Percentiles rank a stretch among this genome's conserved stretches.
Evolutionary conservation across 2,329 filamentous ascomycete genomes (phyloP).

Genomic region (Teratosphaeria viscida): DNA sequence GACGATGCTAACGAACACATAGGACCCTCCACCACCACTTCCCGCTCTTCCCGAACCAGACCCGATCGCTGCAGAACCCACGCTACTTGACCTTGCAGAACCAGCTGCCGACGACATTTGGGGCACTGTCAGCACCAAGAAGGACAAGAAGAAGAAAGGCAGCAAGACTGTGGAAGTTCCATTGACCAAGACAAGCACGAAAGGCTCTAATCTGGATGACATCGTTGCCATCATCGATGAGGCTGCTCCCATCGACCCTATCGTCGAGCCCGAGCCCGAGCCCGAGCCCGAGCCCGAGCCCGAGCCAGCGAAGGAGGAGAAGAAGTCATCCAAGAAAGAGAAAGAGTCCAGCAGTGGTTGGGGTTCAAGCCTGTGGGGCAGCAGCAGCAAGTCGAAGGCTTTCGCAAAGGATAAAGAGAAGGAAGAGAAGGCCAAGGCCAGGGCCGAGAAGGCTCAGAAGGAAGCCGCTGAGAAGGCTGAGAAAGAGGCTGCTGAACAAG

Average conservation of each 20-base stretch:
- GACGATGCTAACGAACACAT: neutral
- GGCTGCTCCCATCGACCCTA: conserved; percentile 5
- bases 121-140: conserved; percentile 14
- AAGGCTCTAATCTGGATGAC: conserved; percentile 12
- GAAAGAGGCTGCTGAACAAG: conserved; percentile 22
- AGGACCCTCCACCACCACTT: conserved; percentile 36
- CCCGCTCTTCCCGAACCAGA: conserved; percentile 38
- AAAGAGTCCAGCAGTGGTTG: conserved; percentile 26
- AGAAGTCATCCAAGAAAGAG: conserved; percentile 20
- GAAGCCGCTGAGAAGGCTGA: conserved; percentile 20
- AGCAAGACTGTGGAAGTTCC: conserved; percentile 13
- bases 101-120: conserved; percentile 16
- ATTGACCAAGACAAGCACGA: conserved; percentile 24
- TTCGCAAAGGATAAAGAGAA: conserved; percentile 23
- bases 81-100: conserved; percentile 10
- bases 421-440: conserved; percentile 35
- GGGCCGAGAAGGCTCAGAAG: conserved; percentile 26
- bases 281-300: conserved; percentile 4
- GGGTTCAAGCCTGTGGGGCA: conserved; percentile 20
- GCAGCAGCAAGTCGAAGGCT: conserved; percentile 30
- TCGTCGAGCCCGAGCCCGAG: conserved; percentile 1
- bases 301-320: conserved; percentile 28
- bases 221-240: conserved; percentile 14
- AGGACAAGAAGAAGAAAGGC: conserved; percentile 23
- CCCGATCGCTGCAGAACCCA: conserved; percentile 22